phyloP scores from a whole-genome alignment of 2,329 filamentous ascomycete species.

The Colletotrichum shisoi region DNA sequence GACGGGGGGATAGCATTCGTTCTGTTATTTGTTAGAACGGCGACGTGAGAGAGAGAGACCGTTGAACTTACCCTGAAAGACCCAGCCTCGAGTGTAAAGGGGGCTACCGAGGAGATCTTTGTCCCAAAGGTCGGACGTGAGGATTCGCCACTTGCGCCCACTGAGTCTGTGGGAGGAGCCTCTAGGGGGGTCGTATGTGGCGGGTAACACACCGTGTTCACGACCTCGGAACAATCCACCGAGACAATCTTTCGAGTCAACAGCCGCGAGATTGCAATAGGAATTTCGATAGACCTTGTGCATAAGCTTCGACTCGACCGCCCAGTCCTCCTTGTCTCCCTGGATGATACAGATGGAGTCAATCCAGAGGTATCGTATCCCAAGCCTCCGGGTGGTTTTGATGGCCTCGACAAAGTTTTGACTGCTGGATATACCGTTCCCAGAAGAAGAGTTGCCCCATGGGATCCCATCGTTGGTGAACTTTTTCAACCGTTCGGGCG shows the following conservation, averaged over 20 bases:
- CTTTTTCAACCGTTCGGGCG: neutral
- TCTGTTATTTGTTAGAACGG: neutral
- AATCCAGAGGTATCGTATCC: conserved; percentile 43
- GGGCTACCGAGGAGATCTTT: conserved; percentile 5
- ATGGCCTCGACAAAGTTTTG: conserved; percentile 42
- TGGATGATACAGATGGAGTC: conserved; percentile 45
- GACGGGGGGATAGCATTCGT: conserved; percentile 41
- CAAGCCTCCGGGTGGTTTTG: conserved; percentile 31
- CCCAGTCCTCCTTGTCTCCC: conserved; percentile 38
- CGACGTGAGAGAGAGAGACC: neutral
- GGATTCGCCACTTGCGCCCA: neutral
- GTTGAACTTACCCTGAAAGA: conserved; percentile 24
- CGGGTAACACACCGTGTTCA: neutral
- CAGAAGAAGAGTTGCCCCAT: neutral
- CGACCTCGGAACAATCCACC: conserved; percentile 36
- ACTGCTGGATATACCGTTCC: conserved; percentile 4
- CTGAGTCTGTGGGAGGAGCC: no score
- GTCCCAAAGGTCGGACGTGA: conserved; percentile 24
- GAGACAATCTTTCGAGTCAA: conserved; percentile 22
- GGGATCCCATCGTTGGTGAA: conserved; percentile 24
- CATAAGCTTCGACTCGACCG: conserved; percentile 35
- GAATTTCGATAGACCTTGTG: conserved; percentile 34
- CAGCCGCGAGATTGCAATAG: conserved; percentile 39
- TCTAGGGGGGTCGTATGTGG: no score
- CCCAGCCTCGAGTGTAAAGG: conserved; percentile 31